Evolutionary conservation across 2,329 filamentous ascomycete species (phyloP).

Genomic region (Fusarium sp.): DNA sequence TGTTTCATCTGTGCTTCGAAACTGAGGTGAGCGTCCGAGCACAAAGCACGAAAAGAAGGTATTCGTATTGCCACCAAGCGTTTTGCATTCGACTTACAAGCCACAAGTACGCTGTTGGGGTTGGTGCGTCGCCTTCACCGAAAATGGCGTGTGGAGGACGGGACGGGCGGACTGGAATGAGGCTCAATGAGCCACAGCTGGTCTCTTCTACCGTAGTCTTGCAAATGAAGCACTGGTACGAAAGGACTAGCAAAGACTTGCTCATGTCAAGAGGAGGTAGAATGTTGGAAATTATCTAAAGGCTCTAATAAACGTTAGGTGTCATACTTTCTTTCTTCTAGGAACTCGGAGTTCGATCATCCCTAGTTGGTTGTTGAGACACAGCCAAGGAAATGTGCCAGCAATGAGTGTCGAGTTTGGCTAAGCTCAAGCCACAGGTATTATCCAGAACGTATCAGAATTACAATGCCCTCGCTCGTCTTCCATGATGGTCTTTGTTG

Average conservation of each 20-base stretch:
- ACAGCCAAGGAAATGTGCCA: conserved; percentile 6
- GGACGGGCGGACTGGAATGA: conserved; percentile 41
- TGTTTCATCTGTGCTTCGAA: conserved; percentile 47
- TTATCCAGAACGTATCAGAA: conserved; percentile 23
- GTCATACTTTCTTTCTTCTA: conserved; percentile 37
- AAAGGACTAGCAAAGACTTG: not conserved
- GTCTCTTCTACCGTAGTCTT: conserved; percentile 1
- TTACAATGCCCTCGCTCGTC: conserved; percentile 5
- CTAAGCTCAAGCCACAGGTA: conserved; percentile 29
- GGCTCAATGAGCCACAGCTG: conserved; percentile 37
- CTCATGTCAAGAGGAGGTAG: conserved; percentile 25
- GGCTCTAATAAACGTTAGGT: conserved; percentile 31
- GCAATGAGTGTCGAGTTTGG: conserved; percentile 15
- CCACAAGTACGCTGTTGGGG: conserved; percentile 32
- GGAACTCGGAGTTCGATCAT: conserved; percentile 26
- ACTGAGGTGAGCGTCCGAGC: conserved; percentile 36
- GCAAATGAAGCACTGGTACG: conserved; percentile 9
- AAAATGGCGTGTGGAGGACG: conserved; percentile 40
- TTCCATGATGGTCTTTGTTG: conserved; percentile 26
- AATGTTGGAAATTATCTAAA: conserved; percentile 19
- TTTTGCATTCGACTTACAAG: conserved; percentile 41
- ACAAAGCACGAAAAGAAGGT: conserved; percentile 36
- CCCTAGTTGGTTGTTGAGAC: conserved; percentile 13
- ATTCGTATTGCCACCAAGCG: conserved; percentile 33
- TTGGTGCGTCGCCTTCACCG: conserved; percentile 46